These are phyloP conservation scores for Monosporozyma unispora DNA, from an alignment of 805 yeast genomes.

Conservation along the genomic window DNA sequence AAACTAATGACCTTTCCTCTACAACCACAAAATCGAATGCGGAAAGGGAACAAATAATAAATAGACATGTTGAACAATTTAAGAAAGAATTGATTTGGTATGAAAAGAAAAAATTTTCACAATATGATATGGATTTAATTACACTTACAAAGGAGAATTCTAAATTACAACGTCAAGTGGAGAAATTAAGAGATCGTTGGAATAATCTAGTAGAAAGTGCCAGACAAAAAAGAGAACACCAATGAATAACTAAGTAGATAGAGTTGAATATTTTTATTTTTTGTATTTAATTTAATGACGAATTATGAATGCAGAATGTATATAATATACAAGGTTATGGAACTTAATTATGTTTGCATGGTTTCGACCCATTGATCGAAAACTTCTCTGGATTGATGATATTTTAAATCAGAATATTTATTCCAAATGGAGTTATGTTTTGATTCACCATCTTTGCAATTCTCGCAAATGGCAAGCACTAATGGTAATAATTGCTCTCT, in stretches of 20 bases:
- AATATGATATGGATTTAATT: conserved; percentile 33
- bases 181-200: conserved; percentile 53
- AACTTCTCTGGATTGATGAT: conserved; percentile 52
- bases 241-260: too few relatives aligned
- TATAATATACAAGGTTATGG: not conserved
- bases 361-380: conserved; percentile 7
- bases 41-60: not conserved
- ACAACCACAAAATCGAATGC: not conserved
- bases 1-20: not conserved
- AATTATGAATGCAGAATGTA: not conserved
- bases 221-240: conserved; percentile 36
- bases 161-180: conserved; percentile 42
- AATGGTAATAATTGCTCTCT: conserved; percentile 68
- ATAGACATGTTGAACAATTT: conserved; percentile 18
- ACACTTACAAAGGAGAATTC: conserved; percentile 33
- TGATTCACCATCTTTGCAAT: conserved; percentile 44
- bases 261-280: not conserved
- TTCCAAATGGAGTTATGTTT: conserved; percentile 73
- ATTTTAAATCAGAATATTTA: conserved; percentile 74
- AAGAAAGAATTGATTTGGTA: conserved; percentile 32
- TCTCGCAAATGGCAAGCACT: conserved; percentile 56
- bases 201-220: conserved; percentile 59
- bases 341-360: conserved; percentile 5
- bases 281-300: not conserved
- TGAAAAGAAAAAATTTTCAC: conserved; percentile 30